Conservation (phyloP, 345 rosid species). For the Pugionium cornutum region DNA sequence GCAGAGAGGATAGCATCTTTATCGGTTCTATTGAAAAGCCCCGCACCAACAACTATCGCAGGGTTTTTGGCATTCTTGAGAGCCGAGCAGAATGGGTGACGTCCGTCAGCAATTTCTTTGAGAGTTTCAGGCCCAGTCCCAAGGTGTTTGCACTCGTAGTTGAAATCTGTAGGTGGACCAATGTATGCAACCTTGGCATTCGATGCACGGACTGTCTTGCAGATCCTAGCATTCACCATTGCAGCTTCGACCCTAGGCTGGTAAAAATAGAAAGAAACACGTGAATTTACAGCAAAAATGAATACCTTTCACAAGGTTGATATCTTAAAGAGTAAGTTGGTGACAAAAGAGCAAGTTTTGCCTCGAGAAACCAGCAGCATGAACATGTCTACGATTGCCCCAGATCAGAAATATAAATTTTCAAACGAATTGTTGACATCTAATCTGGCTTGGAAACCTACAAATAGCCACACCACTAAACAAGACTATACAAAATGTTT, state of each 20-base stretch:
- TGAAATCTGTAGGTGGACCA: constrained; percentile 77
- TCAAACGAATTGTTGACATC: too few relatives aligned
- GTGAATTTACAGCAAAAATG: constrained; percentile 10
- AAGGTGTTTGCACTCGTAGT: constrained; percentile 81
- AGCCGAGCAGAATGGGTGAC: constrained; percentile 67
- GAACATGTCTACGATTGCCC: neutral
- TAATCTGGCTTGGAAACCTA: too few relatives aligned
- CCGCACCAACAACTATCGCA: constrained; percentile 85
- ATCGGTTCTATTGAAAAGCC: constrained; percentile 79
- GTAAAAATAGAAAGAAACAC: constrained; percentile 33
- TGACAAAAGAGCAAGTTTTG: too few relatives aligned
- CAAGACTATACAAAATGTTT: too few relatives aligned
- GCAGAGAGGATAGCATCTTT: constrained; percentile 75
- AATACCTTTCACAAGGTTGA: neutral
- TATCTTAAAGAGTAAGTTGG: constrained; percentile 13
- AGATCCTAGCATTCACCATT: constrained; percentile 94
- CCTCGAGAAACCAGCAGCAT: neutral
- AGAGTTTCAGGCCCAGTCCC: constrained; percentile 90
- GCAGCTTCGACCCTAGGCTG: constrained; percentile 99
- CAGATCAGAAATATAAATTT: too few relatives aligned
- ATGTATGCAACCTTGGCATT: constrained; percentile 89
- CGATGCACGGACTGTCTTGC: constrained; percentile 75
- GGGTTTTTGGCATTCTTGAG: constrained; percentile 84
- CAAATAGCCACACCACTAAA: too few relatives aligned
- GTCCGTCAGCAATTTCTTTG: constrained; percentile 72